A percentile compares a stretch with the other conserved stretches of the same genome.
Conservation (phyloP, 176 grass and related monocot genomes). For the Aechmea fasciata region DNA sequence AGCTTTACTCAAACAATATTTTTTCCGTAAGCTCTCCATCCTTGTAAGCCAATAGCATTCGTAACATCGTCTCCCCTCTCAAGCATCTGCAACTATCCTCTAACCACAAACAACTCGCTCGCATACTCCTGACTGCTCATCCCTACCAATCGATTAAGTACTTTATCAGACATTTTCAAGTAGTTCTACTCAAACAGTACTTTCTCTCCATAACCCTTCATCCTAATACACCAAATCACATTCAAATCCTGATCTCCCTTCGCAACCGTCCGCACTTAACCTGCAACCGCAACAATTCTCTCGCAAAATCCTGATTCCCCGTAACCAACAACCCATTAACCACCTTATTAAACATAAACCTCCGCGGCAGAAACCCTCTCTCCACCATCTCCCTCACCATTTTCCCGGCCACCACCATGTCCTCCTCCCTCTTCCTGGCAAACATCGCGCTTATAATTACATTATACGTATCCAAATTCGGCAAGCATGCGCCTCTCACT, state of each 20-base stretch:
- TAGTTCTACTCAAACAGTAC: no score
- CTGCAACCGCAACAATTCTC: conserved; percentile 68
- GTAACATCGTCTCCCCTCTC: conserved; percentile 49
- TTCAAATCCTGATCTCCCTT: conserved; percentile 56
- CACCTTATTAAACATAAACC: conserved; percentile 81
- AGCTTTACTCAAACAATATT: background rate
- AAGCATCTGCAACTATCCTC: conserved; percentile 59
- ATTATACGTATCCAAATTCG: conserved; percentile 85
- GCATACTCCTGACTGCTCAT: conserved; percentile 75
- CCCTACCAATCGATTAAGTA: conserved; percentile 69
- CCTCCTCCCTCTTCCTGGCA: conserved; percentile 59
- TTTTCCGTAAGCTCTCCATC: background rate
- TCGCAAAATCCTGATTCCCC: conserved; percentile 74
- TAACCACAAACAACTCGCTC: conserved; percentile 54
- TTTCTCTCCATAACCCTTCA: background rate
- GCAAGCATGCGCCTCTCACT: conserved; percentile 45
- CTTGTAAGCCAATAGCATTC: background rate
- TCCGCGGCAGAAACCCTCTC: conserved; percentile 85
- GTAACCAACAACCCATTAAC: conserved; percentile 74
- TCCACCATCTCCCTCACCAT: conserved; percentile 86
- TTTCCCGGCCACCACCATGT: conserved; percentile 59
- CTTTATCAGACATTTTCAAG: conserved; percentile 45
- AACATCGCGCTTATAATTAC: conserved; percentile 93
- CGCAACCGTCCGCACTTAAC: conserved; percentile 50
- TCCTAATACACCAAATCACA: background rate